phyloP scores from a whole-genome alignment of 1,284 basidiomycete species.

The Melampsora larici-populina region DNA sequence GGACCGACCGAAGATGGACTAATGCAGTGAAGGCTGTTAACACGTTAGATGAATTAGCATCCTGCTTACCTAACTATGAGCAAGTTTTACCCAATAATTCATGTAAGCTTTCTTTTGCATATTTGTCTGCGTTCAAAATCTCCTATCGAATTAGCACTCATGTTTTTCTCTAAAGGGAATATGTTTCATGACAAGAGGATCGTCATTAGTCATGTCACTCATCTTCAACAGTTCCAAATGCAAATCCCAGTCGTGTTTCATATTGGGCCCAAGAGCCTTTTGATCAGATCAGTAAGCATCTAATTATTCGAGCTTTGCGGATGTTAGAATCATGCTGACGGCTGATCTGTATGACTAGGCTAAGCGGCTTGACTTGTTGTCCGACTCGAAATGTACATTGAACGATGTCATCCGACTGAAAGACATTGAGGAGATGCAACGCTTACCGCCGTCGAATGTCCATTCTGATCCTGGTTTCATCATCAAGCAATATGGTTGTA shows the following conservation, averaged over 20 bases:
- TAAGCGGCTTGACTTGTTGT: conserved; percentile 44
- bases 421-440: conserved; percentile 64
- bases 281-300: conserved; percentile 52
- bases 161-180: conserved; percentile 21
- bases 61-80: conserved; percentile 41
- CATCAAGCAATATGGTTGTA: conserved; percentile 39
- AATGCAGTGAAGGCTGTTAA: conserved; percentile 26
- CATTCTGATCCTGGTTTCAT: conserved; percentile 39
- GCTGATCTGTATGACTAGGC: conserved; percentile 6
- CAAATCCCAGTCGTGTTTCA: conserved; percentile 45
- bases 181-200: conserved; percentile 41
- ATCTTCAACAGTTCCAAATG: conserved; percentile 44
- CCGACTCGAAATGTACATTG: conserved; percentile 47
- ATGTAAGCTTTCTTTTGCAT: conserved; percentile 18
- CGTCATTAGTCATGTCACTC: conserved; percentile 44
- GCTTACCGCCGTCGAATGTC: conserved; percentile 59
- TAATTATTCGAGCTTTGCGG: neutral
- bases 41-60: conserved; percentile 42
- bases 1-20: conserved; percentile 27
- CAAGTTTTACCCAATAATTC: conserved; percentile 42
- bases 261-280: conserved; percentile 45
- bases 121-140: neutral
- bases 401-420: conserved; percentile 57
- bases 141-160: neutral
- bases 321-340: neutral